Base-by-base conservation (phyloP, 345 rosid species). In the Salix dunnii region DNA sequence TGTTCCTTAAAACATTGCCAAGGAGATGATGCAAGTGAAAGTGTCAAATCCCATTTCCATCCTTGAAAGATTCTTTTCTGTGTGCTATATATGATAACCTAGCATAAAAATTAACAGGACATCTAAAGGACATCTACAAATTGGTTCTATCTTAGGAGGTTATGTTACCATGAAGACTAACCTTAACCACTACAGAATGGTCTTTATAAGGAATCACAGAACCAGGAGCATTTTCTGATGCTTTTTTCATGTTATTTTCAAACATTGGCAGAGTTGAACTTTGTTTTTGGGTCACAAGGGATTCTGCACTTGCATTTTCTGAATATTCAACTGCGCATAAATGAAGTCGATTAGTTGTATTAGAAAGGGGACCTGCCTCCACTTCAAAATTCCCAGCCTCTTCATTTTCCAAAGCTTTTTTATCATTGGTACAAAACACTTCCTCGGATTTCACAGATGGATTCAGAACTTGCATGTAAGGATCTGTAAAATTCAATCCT, bases 121-220 rank as follows among this genome's bases (percentile, higher is more conserved):
- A 58, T 55, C 62, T 55, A 55, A 55, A 7, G 3, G 23, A 55
- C 62, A 55, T 58, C 63, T 58, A 58, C 63, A 58, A 53, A 70
- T 67, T 12, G 36, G 35, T 35, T 70, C 67, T 42, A 55, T 58
- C 60, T 70, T 28, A 31, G 4, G 35, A 66, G 58, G 23, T 33
- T 16, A 31, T 70, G 67, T 28, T 21, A 60, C 67, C 40, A 16
- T 42, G 40, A 58, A 68, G 72, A 79, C 88, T 85, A 76, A 95
- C 98, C 97, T 91, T 86, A 74, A 83, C 81, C 43, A 75, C 78
- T 11, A 78, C 68, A 79, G 71, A 73, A 72, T 72, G 79, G 60
- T 82, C 85, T 76, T 85, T 84, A 64, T 23, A 64, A 36, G 72
- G 68, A 84, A 84, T 86, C 25, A 73, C 68, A 36, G 83, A 81